These are phyloP conservation scores for Neurospora sp. DNA, from an alignment of 2,329 filamentous ascomycete species.

Conservation along the genomic window DNA sequence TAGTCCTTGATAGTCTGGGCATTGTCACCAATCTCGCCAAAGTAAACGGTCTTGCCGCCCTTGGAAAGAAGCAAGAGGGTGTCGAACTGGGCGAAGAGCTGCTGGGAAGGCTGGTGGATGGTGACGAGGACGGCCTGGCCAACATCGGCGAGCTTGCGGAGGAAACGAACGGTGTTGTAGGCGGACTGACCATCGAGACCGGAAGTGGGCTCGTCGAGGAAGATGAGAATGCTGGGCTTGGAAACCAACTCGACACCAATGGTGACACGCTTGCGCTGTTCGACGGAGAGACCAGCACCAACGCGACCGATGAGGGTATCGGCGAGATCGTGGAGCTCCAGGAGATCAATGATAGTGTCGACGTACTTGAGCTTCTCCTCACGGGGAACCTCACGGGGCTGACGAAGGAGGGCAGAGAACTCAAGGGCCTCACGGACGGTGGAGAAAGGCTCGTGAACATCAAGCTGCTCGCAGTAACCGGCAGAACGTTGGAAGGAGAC, in stretches of 20 bases:
- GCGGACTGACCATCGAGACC: constrained; percentile 62
- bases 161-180: constrained; percentile 54
- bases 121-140: constrained; percentile 61
- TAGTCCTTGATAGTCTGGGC: constrained; percentile 47
- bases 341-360: constrained; percentile 62
- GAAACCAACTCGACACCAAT: constrained; percentile 54
- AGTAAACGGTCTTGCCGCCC: constrained; percentile 58
- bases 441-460: constrained; percentile 62
- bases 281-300: constrained; percentile 44
- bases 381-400: constrained; percentile 52
- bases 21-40: constrained; percentile 48
- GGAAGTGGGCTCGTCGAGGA: constrained; percentile 54
- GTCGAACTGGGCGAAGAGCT: constrained; percentile 59
- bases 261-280: constrained; percentile 46
- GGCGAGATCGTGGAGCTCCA: constrained; percentile 38
- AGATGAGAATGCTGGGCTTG: constrained; percentile 49
- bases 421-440: constrained; percentile 69
- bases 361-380: constrained; percentile 69
- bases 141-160: constrained; percentile 54
- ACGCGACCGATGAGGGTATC: constrained; percentile 37
- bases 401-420: constrained; percentile 66
- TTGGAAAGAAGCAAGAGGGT: constrained; percentile 53
- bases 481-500: constrained; percentile 70
- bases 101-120: constrained; percentile 61
- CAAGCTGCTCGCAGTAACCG: constrained; percentile 74